Base-by-base conservation (phyloP, 2,329 filamentous ascomycete species). In the Parascedosporium putredinis region DNA sequence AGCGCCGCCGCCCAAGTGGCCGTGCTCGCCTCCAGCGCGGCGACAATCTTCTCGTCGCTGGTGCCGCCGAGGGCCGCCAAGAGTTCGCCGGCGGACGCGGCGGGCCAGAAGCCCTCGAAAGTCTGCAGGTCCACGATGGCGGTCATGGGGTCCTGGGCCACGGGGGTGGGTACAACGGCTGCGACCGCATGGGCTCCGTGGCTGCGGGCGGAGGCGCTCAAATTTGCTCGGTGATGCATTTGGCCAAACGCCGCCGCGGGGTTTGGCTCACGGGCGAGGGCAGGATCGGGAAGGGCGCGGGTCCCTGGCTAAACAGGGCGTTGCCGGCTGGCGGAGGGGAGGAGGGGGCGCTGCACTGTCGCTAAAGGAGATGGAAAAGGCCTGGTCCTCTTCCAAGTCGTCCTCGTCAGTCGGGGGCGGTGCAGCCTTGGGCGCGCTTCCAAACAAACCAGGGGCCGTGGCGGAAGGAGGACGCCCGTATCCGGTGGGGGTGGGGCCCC, bases 81-180 rank as follows among this genome's bases (percentile, higher is more conserved):
- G 27, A 45, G 14, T 10, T 38, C n/a, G 8, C 5, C 40, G 18
- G 38, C 38, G 10, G 38, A 42, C 12, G 51, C 61, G 61, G 64
- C 70, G 0, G 51, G 44, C 78, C 79, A 83, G 14, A 59, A 67
- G 0, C 80, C 80, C 2, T 72, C 64, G 53, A 80, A 83, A 0
- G 63, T 63, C 59, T 86, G 83, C 3, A 79, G 62, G 0, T 56
- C 56, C 4, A 83, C 76, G 2, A 85, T 57, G 0, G 54, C 55
- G n/a, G 29, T 60, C 54, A 3, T 63, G 50, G n/a, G 24, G 23
- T 12, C 43, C 47, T 36, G 33, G 14, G n/a, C 12, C 5, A 23
- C 22, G 23, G 4, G 22, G 31, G 22, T 36, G 20, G 16, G 45
- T 31, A 20, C 18, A 12, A 12, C 18, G 18, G 24, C 24, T 10